Conservation (phyloP, 441 rosid species). For the Adansonia gregorii region DNA sequence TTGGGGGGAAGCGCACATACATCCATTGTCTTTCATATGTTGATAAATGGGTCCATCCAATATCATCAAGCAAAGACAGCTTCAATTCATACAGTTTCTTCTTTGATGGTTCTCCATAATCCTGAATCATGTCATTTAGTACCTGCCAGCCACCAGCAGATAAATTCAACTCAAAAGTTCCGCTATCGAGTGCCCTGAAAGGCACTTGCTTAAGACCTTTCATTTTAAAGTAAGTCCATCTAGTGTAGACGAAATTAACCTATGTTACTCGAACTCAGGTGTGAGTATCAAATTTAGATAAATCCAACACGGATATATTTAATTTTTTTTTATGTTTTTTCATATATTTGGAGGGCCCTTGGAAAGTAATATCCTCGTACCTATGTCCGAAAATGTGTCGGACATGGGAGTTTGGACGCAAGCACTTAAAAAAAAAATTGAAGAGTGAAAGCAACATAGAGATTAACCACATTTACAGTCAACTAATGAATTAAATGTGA, state of each 20-base stretch:
- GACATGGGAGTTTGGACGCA: too few species aligned
- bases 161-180: background rate
- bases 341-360: too few species aligned
- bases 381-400: too few species aligned
- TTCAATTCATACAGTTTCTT: conserved; percentile 79
- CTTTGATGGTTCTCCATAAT: conserved; percentile 73
- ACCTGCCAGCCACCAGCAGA: conserved; percentile 46
- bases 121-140: conserved; percentile 76
- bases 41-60: conserved; percentile 79
- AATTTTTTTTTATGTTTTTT: too few species aligned
- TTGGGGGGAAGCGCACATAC: conserved; percentile 84
- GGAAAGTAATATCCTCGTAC: too few species aligned
- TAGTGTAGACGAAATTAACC: too few species aligned
- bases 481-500: background rate
- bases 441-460: too few species aligned
- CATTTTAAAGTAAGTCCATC: background rate
- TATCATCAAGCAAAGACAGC: conserved; percentile 72
- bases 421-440: too few species aligned
- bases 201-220: background rate
- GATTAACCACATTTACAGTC: background rate
- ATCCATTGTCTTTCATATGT: conserved; percentile 85
- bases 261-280: too few species aligned
- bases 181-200: background rate
- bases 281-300: too few species aligned
- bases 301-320: too few species aligned